A percentile compares a stretch with the other conserved stretches of the same genome.
phyloP scores from a whole-genome alignment of 116 monocot species.

The Phalaenopsis hybrid region DNA sequence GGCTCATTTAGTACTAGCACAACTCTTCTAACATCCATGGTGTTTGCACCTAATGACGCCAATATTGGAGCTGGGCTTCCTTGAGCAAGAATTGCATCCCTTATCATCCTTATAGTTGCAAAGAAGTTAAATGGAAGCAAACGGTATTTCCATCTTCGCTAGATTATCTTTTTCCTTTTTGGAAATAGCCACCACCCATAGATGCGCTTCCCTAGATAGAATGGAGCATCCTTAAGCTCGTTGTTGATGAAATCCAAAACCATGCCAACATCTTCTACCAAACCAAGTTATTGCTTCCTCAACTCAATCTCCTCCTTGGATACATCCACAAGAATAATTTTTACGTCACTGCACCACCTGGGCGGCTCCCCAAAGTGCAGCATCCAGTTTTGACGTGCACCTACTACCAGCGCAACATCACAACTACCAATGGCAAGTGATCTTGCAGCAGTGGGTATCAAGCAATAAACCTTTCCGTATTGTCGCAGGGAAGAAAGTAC shows the following conservation, averaged over 20 bases:
- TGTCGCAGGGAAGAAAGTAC: conserved; percentile 87
- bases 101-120: conserved; percentile 88
- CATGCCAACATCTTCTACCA: conserved; percentile 63
- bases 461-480: conserved; percentile 91
- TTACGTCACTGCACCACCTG: conserved; percentile 80
- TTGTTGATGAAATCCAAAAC: conserved; percentile 64
- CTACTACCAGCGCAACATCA: conserved; percentile 73
- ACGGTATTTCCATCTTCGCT: conserved; percentile 65
- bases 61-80: conserved; percentile 74
- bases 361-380: conserved; percentile 93
- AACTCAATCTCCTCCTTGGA: conserved; percentile 80
- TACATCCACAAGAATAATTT: conserved; percentile 84
- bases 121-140: conserved; percentile 82
- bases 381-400: conserved; percentile 90
- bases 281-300: conserved; percentile 71
- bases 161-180: conserved; percentile 86
- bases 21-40: conserved; percentile 91
- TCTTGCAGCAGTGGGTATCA: conserved; percentile 73
- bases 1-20: conserved; percentile 91
- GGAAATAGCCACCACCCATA: conserved; percentile 76
- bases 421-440: conserved; percentile 76
- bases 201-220: conserved; percentile 73
- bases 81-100: conserved; percentile 74
- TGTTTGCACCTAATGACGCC: conserved; percentile 96
- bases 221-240: conserved; percentile 83